Conservation (phyloP, 345 rosid species). For the Lepidium africanum region DNA sequence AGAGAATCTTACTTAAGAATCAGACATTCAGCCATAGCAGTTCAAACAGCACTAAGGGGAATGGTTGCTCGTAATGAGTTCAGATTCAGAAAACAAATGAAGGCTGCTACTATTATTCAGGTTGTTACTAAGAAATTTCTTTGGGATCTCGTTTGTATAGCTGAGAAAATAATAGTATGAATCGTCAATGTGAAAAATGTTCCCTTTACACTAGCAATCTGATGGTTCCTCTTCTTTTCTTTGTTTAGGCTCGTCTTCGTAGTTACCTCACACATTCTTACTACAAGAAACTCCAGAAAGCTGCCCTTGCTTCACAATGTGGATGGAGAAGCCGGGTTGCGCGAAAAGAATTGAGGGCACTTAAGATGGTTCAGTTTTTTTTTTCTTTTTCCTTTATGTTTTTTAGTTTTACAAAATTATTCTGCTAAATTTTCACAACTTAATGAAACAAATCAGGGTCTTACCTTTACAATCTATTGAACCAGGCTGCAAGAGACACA, state of each 20-base stretch:
- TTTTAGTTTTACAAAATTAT: neutral
- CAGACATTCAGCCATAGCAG: conserved; percentile 50
- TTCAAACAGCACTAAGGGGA: conserved; percentile 88
- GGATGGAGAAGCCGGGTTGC: conserved; percentile 98
- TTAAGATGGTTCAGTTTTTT: conserved; percentile 68
- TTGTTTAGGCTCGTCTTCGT: conserved; percentile 75
- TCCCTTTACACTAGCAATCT: neutral
- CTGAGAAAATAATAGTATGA: neutral
- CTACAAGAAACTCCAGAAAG: conserved; percentile 81
- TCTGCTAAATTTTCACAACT: neutral
- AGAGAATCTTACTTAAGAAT: conserved; percentile 50
- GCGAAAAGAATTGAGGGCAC: conserved; percentile 77
- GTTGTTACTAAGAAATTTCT: conserved; percentile 28
- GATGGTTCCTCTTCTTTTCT: conserved; percentile 16
- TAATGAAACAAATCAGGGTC: neutral
- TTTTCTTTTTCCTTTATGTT: neutral
- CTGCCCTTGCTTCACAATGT: conserved; percentile 77
- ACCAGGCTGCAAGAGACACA: conserved; percentile 89
- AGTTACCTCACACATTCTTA: conserved; percentile 57
- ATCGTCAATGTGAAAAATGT: neutral
- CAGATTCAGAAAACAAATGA: conserved; percentile 84
- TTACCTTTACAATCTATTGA: conserved; percentile 23
- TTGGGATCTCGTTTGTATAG: conserved; percentile 14
- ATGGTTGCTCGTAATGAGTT: conserved; percentile 95
- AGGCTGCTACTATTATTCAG: conserved; percentile 86